Percentiles rank a stretch among this genome's conserved stretches.
Evolutionary conservation across 1,284 basidiomycete species (phyloP).

Genomic region (Stygiomarasmius scandens): DNA sequence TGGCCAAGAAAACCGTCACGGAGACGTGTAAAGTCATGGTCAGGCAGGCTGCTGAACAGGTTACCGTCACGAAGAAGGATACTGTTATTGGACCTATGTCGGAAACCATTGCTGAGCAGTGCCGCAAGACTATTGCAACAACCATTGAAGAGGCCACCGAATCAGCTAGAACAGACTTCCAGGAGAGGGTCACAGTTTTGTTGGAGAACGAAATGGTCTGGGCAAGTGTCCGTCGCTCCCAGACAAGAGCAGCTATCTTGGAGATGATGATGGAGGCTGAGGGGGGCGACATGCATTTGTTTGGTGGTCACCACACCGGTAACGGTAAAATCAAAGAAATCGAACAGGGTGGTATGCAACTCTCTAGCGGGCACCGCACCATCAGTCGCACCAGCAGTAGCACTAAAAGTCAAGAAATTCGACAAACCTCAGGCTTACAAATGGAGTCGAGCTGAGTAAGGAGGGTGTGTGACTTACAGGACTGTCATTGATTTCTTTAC

Average conservation of each 20-base stretch:
- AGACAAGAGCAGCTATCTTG: neutral
- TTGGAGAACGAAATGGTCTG: conserved; percentile 7
- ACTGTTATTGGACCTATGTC: conserved; percentile 3
- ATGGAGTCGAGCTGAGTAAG: no score
- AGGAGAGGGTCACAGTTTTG: conserved; percentile 8
- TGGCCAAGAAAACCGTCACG: conserved; percentile 2
- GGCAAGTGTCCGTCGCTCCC: neutral
- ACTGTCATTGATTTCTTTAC: no score
- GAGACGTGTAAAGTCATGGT: neutral
- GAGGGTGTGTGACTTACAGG: no score
- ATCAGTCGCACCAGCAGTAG: no score
- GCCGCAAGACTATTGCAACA: neutral
- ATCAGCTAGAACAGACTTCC: conserved; percentile 6
- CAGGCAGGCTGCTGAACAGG: neutral
- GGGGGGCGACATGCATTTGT: no score
- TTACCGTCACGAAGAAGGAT: neutral
- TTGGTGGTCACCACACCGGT: no score
- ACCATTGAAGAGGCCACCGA: conserved; percentile 2
- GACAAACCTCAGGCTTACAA: no score
- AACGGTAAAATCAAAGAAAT: no score
- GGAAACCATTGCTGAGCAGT: neutral
- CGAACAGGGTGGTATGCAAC: no score
- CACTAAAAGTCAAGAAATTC: no score
- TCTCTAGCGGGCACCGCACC: no score
- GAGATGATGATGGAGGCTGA: neutral